Evolutionary conservation across 2,329 filamentous ascomycete species (phyloP).

Genomic region (Colletotrichum sublineola): DNA sequence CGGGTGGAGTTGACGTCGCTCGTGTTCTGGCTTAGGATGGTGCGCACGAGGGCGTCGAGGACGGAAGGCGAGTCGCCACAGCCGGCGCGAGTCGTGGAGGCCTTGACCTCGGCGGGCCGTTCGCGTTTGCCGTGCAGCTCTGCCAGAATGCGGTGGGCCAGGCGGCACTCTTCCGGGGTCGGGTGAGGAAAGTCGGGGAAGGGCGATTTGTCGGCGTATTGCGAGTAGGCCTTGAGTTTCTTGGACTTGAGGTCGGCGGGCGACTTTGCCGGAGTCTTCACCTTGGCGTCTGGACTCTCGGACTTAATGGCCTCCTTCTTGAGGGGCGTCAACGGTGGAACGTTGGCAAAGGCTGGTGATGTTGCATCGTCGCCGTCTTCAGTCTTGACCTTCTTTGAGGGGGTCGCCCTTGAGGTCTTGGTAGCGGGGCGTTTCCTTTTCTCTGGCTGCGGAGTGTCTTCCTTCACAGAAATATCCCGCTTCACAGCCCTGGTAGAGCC

Average conservation of each 20-base stretch:
- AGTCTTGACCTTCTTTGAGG: slow-evolving; percentile 41
- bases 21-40: slow-evolving; percentile 68
- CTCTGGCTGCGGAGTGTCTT: background rate
- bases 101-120: slow-evolving; percentile 72
- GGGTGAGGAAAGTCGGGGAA: slow-evolving; percentile 78
- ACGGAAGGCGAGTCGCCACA: slow-evolving; percentile 65
- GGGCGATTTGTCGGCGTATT: slow-evolving; percentile 63
- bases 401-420: slow-evolving; percentile 14
- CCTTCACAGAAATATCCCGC: background rate
- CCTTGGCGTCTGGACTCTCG: slow-evolving; percentile 24
- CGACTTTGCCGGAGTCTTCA: slow-evolving; percentile 14
- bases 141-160: slow-evolving; percentile 75
- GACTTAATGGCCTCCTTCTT: slow-evolving; percentile 35
- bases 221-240: slow-evolving; percentile 59
- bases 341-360: slow-evolving; percentile 9
- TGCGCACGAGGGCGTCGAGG: slow-evolving; percentile 65
- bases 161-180: slow-evolving; percentile 75
- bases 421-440: slow-evolving; percentile 37
- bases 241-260: slow-evolving; percentile 53
- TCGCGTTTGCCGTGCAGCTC: slow-evolving; percentile 73
- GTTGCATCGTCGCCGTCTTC: slow-evolving; percentile 31
- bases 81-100: slow-evolving; percentile 75
- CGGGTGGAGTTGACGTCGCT: slow-evolving; percentile 68
- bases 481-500: background rate
- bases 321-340: slow-evolving; percentile 22